Conservation (phyloP, 169 alveolate species). For the Plasmodium billcollinsi region DNA sequence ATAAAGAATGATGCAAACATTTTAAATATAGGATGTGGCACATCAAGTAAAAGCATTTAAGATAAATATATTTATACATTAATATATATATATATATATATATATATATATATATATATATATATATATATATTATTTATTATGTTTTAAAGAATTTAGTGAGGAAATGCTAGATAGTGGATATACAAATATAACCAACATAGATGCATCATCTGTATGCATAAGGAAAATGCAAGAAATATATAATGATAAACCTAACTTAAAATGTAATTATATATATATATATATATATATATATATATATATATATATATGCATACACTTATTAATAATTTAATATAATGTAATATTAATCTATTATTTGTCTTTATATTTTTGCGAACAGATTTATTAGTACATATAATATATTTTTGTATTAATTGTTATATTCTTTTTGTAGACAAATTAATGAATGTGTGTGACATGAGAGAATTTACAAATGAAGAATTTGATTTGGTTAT, state of each 20-base stretch:
- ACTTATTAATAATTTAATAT: background rate
- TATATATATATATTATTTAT: background rate
- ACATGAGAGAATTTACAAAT: conserved; percentile 72
- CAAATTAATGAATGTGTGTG: conserved; percentile 65
- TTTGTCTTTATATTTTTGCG: background rate
- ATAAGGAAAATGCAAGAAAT: conserved; percentile 64
- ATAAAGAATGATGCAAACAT: conserved; percentile 62
- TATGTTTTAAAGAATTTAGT: conserved; percentile 38
- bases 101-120: conserved; percentile 6
- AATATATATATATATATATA: conserved; percentile 10
- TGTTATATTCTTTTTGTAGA: conserved; percentile 13
- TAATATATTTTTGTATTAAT: background rate
- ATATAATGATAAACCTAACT: conserved; percentile 55
- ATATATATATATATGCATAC: too few relatives aligned
- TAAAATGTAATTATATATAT: conserved; percentile 51
- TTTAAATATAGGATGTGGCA: conserved; percentile 68
- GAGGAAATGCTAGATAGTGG: conserved; percentile 74
- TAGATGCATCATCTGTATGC: conserved; percentile 72
- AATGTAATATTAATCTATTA: background rate
- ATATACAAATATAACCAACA: conserved; percentile 61
- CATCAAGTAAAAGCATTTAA: conserved; percentile 54
- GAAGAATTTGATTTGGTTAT: conserved; percentile 80
- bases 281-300: too few relatives aligned
- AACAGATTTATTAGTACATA: background rate
- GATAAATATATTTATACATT: conserved; percentile 2